phyloP scores from a whole-genome alignment of 1,139 yeast genomes.

The Yamadazyma blattariae region DNA sequence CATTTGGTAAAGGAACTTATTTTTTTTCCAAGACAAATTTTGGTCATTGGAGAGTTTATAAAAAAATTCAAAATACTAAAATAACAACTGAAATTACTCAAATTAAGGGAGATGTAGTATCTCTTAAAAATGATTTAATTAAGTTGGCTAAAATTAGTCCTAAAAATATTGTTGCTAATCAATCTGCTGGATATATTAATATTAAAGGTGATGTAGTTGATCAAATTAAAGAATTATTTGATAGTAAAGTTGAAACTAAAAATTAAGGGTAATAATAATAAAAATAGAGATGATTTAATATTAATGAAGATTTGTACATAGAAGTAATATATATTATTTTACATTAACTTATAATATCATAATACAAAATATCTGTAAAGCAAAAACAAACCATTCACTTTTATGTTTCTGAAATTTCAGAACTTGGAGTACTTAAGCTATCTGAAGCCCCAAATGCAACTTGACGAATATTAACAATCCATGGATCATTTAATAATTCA shows the following conservation, averaged over 20 bases:
- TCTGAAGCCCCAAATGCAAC: slow-evolving; percentile 59
- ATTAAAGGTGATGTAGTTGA: slow-evolving; percentile 60
- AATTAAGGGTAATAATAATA: neutral
- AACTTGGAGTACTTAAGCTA: slow-evolving; percentile 37
- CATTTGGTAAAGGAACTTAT: slow-evolving; percentile 47
- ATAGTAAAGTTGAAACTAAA: slow-evolving; percentile 13
- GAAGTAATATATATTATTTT: slow-evolving; percentile 4
- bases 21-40: slow-evolving; percentile 50
- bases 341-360: too few species aligned
- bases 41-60: slow-evolving; percentile 71
- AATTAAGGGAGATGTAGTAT: slow-evolving; percentile 57
- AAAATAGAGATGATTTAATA: neutral
- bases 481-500: slow-evolving; percentile 83
- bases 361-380: too few species aligned
- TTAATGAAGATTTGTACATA: slow-evolving; percentile 3
- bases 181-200: slow-evolving; percentile 37
- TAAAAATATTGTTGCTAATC: slow-evolving; percentile 37
- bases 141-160: slow-evolving; percentile 42
- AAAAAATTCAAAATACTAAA: slow-evolving; percentile 53
- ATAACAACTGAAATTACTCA: slow-evolving; percentile 62
- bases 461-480: slow-evolving; percentile 75
- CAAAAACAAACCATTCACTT: slow-evolving; percentile 1
- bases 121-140: slow-evolving; percentile 59
- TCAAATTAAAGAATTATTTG: slow-evolving; percentile 37
- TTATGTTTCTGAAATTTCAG: slow-evolving; percentile 20